These are phyloP conservation scores for Hypoxylon sp. DNA, from an alignment of 2,329 filamentous ascomycete species.

Conservation along the genomic window DNA sequence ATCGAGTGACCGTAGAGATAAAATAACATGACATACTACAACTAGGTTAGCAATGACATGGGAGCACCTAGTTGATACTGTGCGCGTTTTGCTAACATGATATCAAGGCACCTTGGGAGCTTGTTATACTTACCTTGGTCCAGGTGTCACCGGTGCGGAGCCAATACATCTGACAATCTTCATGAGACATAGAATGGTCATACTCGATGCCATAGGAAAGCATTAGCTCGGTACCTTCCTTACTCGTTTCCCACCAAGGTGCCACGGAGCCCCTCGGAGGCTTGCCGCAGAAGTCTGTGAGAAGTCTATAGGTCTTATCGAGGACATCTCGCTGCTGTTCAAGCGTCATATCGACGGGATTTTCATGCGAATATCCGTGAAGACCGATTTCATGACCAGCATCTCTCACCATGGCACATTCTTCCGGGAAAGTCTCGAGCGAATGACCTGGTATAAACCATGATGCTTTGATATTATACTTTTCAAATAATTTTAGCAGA, in stretches of 20 bases:
- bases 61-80: too few relatives aligned
- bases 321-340: slow-evolving; percentile 84
- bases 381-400: slow-evolving; percentile 73
- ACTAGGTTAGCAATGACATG: slow-evolving; percentile 11
- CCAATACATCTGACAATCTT: slow-evolving; percentile 76
- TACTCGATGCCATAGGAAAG: slow-evolving; percentile 78
- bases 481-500: slow-evolving; percentile 71
- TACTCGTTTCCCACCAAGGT: slow-evolving; percentile 80
- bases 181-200: slow-evolving; percentile 76
- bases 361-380: slow-evolving; percentile 84
- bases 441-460: slow-evolving; percentile 65
- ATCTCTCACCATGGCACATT: slow-evolving; percentile 73
- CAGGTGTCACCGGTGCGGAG: slow-evolving; percentile 74
- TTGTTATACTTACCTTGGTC: slow-evolving; percentile 63
- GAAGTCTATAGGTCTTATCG: slow-evolving; percentile 79
- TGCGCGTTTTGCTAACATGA: background rate
- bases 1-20: background rate
- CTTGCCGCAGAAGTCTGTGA: slow-evolving; percentile 80
- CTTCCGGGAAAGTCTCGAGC: slow-evolving; percentile 76
- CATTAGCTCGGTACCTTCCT: slow-evolving; percentile 76
- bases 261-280: slow-evolving; percentile 80
- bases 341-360: slow-evolving; percentile 78
- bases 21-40: slow-evolving; percentile 23
- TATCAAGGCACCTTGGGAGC: background rate
- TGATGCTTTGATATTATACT: slow-evolving; percentile 69